phyloP scores from a whole-genome alignment of 441 rosid species.

The Metrosideros polymorpha region DNA sequence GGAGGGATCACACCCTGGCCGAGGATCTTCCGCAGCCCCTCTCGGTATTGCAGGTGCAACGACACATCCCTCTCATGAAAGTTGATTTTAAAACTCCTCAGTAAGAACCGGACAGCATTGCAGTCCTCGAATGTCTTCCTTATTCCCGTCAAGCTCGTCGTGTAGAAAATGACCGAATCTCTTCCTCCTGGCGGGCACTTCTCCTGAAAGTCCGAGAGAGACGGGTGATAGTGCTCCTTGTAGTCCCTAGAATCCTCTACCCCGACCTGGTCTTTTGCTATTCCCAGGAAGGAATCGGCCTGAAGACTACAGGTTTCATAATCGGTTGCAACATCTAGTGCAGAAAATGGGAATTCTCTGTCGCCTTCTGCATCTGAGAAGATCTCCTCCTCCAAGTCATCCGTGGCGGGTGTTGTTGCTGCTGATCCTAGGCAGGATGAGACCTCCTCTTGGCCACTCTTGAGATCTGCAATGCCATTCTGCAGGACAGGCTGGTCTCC shows the following conservation, averaged over 20 bases:
- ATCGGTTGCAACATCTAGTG: constrained; percentile 15
- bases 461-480: constrained; percentile 1
- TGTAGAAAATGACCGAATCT: constrained; percentile 54
- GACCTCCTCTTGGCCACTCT: constrained; percentile 24
- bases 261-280: background rate
- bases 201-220: constrained; percentile 33
- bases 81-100: constrained; percentile 46
- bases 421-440: constrained; percentile 6
- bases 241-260: constrained; percentile 6
- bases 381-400: constrained; percentile 2
- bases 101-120: constrained; percentile 40
- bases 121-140: constrained; percentile 81
- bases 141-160: constrained; percentile 75
- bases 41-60: constrained; percentile 60
- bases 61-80: constrained; percentile 74
- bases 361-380: constrained; percentile 10
- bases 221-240: constrained; percentile 4
- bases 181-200: constrained; percentile 68
- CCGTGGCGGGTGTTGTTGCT: background rate
- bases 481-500: background rate
- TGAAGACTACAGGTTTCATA: background rate
- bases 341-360: background rate
- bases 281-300: background rate
- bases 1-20: constrained; percentile 55
- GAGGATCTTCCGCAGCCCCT: constrained; percentile 55